Percentiles rank a stretch among this genome's conserved stretches.
Evolutionary conservation across 2,329 filamentous ascomycete genomes (phyloP).

Genomic region (Dactylellina leptospora): DNA sequence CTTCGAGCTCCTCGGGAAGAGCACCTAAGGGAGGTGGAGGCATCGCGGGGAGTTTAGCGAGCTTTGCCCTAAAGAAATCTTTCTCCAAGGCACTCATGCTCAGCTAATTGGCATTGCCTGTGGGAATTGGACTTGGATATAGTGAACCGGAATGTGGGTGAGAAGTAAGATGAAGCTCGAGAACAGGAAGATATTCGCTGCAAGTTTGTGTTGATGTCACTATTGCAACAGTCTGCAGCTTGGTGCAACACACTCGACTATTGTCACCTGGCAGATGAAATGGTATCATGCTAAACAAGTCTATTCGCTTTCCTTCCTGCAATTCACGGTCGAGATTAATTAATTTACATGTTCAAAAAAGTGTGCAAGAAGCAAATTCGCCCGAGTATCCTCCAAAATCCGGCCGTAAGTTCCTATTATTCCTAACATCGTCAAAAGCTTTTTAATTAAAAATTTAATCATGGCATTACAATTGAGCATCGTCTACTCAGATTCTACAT

Average conservation of each 20-base stretch:
- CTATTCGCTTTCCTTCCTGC: background rate
- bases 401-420: too few relatives aligned
- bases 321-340: background rate
- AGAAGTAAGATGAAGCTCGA: background rate
- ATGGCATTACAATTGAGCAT: background rate
- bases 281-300: background rate
- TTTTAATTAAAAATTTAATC: background rate
- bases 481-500: slow-evolving; percentile 18
- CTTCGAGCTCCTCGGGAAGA: slow-evolving; percentile 62
- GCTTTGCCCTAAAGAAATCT: slow-evolving; percentile 78
- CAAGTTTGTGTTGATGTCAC: slow-evolving; percentile 45
- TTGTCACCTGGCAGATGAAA: background rate
- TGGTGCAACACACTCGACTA: background rate
- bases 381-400: background rate
- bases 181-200: background rate
- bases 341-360: background rate
- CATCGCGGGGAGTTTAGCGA: slow-evolving; percentile 70
- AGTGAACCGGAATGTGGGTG: background rate
- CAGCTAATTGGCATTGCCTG: slow-evolving; percentile 12
- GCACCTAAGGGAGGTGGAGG: slow-evolving; percentile 61
- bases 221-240: slow-evolving; percentile 29
- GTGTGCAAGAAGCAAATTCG: background rate
- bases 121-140: background rate
- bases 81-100: slow-evolving; percentile 82
- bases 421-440: background rate